Base-by-base conservation (phyloP, 306 rosid species). In the Clitoria ternatea region DNA sequence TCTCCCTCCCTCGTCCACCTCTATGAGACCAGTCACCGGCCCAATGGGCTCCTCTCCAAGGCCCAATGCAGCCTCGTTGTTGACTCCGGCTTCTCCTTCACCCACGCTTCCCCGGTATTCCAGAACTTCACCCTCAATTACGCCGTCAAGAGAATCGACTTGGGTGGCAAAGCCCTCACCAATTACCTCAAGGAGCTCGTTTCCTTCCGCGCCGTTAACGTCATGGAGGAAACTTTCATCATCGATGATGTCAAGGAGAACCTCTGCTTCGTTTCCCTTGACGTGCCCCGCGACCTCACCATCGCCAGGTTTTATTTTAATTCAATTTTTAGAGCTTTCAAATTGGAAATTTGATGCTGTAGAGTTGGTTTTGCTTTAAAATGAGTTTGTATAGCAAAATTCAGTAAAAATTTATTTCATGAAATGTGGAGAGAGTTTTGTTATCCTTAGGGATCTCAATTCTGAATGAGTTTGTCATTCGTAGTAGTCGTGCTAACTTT, bases 241-340 rank as follows among this genome's bases (percentile, higher is more conserved):
- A 89, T 94, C 24, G 98, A 94, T 18, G 96, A 90, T 27, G 98
- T 94, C 15, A 94, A 94, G 75, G 98, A 94, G 84, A 94, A 81
- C 77, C 92, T 94, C 50, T 94, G 98, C 83, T 89, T 90, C 42
- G 97, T 94, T 60, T 94, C 98, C 43, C 86, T 88, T 4, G 79
- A 93, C 43, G 77, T 94, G 2, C 37, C 81, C 9, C 87, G 88
- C 4, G 90, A 94, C 72, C 94, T 94, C 19, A 66, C 63, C 53
- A 78, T 88, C 2, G 90, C 97, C 5, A 87, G 90, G 96, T 57
- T 56, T n/a, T 6, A 3, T 1, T 32, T 32, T 32, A 32, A 32
- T 32, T 4, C 6, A n/a, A n/a, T n/a, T n/a, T n/a, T n/a, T n/a
- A n/a, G n/a, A n/a, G n/a, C n/a, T n/a, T n/a, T n/a, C n/a, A n/a